Conservation (phyloP, 495 filamentous ascomycete genomes). For the Podospora didyma region DNA sequence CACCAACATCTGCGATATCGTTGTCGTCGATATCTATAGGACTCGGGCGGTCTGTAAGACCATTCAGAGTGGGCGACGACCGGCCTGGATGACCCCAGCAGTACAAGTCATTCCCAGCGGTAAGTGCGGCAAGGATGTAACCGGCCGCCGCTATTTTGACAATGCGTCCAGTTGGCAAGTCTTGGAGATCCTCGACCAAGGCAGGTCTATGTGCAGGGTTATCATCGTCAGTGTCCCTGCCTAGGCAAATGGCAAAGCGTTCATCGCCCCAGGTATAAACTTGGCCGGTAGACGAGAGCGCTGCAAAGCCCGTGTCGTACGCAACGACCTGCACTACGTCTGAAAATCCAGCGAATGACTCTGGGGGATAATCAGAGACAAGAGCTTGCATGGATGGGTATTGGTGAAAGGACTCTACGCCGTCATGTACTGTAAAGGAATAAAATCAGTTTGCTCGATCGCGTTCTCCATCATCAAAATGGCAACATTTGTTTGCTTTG, state of each 20-base stretch:
- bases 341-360: conserved; percentile 18
- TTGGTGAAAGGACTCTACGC: conserved; percentile 17
- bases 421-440: conserved; percentile 16
- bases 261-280: conserved; percentile 61
- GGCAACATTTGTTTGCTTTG: too few species aligned
- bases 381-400: conserved; percentile 20
- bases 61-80: conserved; percentile 5
- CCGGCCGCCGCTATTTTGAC: conserved; percentile 52
- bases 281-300: conserved; percentile 41
- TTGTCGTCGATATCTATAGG: conserved; percentile 36
- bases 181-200: conserved; percentile 43
- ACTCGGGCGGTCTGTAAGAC: conserved; percentile 23
- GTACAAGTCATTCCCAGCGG: conserved; percentile 56
- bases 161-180: conserved; percentile 48
- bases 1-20: conserved; percentile 51
- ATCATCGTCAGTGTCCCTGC: conserved; percentile 34
- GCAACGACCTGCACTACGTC: conserved; percentile 43
- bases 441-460: neutral
- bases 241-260: conserved; percentile 47
- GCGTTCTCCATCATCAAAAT: too few species aligned
- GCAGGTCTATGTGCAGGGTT: conserved; percentile 41
- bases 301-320: conserved; percentile 48
- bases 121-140: conserved; percentile 55
- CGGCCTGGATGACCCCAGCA: conserved; percentile 51
- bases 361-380: neutral